A percentile compares a stretch with the other conserved stretches of the same genome.
Conservation (phyloP, 768 basidiomycete species). For the Hortiboletus flavorubellus region DNA sequence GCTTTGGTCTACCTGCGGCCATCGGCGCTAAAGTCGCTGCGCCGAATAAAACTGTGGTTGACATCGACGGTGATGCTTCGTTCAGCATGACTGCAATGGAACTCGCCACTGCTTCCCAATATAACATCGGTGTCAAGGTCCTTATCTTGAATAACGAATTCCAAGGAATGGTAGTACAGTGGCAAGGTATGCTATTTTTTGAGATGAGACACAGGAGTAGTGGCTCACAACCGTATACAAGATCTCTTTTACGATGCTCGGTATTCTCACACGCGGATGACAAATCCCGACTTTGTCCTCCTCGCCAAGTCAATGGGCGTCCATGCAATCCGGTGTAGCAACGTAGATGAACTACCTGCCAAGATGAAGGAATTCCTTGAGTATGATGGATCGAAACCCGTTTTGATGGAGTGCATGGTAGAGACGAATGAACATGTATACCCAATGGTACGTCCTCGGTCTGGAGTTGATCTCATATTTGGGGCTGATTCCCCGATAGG, state of each 20-base stretch:
- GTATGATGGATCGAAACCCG: conserved; percentile 82
- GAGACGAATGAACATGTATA: conserved; percentile 84
- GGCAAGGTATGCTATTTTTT: conserved; percentile 70
- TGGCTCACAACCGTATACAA: conserved; percentile 20
- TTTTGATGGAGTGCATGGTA: conserved; percentile 89
- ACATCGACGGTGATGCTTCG: conserved; percentile 97
- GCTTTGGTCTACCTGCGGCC: conserved; percentile 91
- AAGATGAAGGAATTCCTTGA: conserved; percentile 99
- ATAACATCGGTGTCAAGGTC: conserved; percentile 91
- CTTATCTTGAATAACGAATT: conserved; percentile 94
- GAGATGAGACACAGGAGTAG: background rate
- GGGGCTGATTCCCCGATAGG: conserved; percentile 38
- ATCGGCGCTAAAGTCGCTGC: conserved; percentile 97
- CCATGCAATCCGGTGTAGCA: conserved; percentile 79
- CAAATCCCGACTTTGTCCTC: conserved; percentile 90
- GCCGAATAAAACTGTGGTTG: conserved; percentile 89
- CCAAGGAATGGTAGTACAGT: conserved; percentile 99
- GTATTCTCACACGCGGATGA: conserved; percentile 97
- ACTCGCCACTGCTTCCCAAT: conserved; percentile 89
- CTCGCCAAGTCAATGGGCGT: conserved; percentile 91
- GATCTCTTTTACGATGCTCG: conserved; percentile 96
- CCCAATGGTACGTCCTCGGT: conserved; percentile 64
- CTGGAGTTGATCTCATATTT: background rate
- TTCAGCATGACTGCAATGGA: conserved; percentile 99
- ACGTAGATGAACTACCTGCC: conserved; percentile 71